Evolutionary conservation across 2,329 filamentous ascomycete species (phyloP), one percentile per base, ranked within the genome.

Genomic region (Cladosporium sphaerospermum): DNA sequence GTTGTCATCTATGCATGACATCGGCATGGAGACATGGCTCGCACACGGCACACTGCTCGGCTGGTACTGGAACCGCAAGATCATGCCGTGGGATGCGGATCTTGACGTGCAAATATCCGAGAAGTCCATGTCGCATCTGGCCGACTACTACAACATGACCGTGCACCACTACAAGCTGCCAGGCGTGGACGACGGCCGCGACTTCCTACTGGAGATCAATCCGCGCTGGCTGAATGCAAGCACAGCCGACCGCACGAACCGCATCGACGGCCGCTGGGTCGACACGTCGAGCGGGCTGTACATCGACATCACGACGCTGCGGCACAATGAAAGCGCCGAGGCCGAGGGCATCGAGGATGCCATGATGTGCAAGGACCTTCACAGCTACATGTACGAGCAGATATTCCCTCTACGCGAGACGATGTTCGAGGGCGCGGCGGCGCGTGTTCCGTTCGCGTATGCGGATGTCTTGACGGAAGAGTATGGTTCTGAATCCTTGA

Each of bases 81-180:
- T 82, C 60, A 74, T 84, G 67, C 80, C 80, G 2, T 83, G 81
- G 80, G 81, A 84, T 62, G 77, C 75, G 10, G 80, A 84, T 59
- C 62, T 83, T 45, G 81, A 84, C 57, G 78, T 83, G 10, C 78
- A 82, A 63, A 73, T 84, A 13, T 76, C 77, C 5, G 77, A 81
- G 61, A 61, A 66, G 10, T 77, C 77, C 0, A 79, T 83, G 49
- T 64, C 72, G n/a, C 78, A 79, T 63, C 69, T 84, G 5, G 80
- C 78, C 9, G 67, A 69, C 19, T 81, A 80, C 66, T 81, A 82
- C 69, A 84, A 84, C 61, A 82, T 83, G 79, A 82, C 78, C 0
- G 73, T 82, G 18, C 78, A 82, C 58, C 70, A 72, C 51, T 66
- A 60, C 56, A 65, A 45, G 57, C 68, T 52, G 34, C 53, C 58